Conservation (phyloP, 768 basidiomycete species). For the Ramaria rubella region DNA sequence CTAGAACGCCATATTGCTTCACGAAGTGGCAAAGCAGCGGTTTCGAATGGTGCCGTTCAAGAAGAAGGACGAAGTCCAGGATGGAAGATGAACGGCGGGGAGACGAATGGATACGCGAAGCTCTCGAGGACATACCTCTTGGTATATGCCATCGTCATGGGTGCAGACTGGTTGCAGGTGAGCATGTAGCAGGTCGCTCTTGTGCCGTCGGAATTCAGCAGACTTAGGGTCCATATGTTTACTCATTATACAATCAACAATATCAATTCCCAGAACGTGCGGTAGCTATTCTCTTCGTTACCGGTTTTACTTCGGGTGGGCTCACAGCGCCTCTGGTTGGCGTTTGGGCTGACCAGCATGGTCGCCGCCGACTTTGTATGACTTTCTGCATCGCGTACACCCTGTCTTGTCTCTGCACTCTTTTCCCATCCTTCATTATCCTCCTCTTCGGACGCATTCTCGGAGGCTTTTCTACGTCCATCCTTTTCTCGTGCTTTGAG, state of each 20-base stretch:
- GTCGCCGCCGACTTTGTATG: constrained; percentile 61
- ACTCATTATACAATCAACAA: constrained; percentile 66
- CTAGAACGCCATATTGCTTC: constrained; percentile 27
- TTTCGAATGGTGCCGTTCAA: constrained; percentile 12
- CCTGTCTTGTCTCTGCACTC: constrained; percentile 52
- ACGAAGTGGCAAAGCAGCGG: constrained; percentile 11
- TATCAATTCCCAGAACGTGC: constrained; percentile 55
- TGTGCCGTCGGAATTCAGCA: constrained; percentile 37
- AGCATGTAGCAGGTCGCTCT: neutral
- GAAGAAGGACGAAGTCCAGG: constrained; percentile 6
- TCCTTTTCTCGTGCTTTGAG: constrained; percentile 70
- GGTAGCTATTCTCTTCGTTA: constrained; percentile 71
- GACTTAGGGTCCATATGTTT: constrained; percentile 76
- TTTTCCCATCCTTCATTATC: constrained; percentile 48
- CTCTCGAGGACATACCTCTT: constrained; percentile 49
- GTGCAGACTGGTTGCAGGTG: constrained; percentile 24
- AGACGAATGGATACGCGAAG: constrained; percentile 8
- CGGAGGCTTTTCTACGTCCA: constrained; percentile 68
- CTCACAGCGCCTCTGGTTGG: constrained; percentile 65
- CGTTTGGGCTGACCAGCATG: constrained; percentile 76
- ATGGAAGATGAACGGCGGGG: constrained; percentile 4
- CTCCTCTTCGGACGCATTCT: constrained; percentile 58
- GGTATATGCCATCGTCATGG: constrained; percentile 72
- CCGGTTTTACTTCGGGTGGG: constrained; percentile 67
- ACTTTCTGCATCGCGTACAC: constrained; percentile 65